phyloP scores from a whole-genome alignment of 768 basidiomycete genomes.

The Trametes coccinea region DNA sequence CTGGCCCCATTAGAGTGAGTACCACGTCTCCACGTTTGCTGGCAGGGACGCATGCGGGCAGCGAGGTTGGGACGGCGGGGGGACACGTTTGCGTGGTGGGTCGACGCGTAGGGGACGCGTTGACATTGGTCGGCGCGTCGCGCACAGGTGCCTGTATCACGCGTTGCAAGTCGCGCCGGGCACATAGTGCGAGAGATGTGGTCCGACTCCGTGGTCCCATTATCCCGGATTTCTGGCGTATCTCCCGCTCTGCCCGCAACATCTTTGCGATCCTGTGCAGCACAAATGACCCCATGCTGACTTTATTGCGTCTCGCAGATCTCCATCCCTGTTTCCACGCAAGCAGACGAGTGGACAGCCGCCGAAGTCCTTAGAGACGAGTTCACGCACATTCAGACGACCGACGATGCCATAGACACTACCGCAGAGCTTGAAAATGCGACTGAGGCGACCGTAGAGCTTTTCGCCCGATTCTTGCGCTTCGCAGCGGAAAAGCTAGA shows the following conservation, averaged over 20 bases:
- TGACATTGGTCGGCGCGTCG: neutral
- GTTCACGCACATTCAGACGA: conserved; percentile 67
- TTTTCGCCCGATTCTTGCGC: conserved; percentile 80
- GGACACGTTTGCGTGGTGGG: neutral
- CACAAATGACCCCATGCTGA: neutral
- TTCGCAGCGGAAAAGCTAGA: conserved; percentile 68
- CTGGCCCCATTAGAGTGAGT: conserved; percentile 36
- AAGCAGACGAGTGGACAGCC: conserved; percentile 82
- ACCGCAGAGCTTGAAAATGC: conserved; percentile 52
- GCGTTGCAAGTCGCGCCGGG: neutral
- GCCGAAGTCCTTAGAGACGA: conserved; percentile 92
- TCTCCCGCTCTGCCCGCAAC: no score
- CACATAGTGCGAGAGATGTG: neutral
- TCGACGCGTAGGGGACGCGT: conserved; percentile 5
- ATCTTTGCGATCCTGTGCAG: neutral
- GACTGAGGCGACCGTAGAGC: conserved; percentile 69
- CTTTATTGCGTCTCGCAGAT: conserved; percentile 46
- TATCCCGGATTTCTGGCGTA: neutral
- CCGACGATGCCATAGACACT: conserved; percentile 56
- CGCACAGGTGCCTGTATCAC: conserved; percentile 1
- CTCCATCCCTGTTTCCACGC: conserved; percentile 85
- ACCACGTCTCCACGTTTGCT: neutral
- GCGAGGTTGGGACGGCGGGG: neutral
- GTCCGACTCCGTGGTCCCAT: neutral
- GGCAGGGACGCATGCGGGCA: neutral